Conservation (phyloP, 1,284 basidiomycete species). For the Irpex rosettiformis region DNA sequence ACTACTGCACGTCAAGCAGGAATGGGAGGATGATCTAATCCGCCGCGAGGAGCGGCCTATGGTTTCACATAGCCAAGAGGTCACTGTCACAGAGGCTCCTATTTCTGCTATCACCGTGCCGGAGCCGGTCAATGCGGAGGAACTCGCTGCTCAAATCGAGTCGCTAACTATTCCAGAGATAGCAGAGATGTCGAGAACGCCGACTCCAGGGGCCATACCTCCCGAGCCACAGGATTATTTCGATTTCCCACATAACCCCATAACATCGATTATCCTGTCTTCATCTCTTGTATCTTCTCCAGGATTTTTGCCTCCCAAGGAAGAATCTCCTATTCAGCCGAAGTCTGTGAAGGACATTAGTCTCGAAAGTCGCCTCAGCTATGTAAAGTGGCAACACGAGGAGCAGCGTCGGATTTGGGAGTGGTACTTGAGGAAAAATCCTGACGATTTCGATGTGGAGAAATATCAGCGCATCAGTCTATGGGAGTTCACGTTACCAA, state of each 20-base stretch:
- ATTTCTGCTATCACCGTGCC: conserved; percentile 19
- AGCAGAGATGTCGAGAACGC: conserved; percentile 44
- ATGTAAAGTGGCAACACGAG: conserved; percentile 75
- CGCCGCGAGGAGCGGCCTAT: conserved; percentile 65
- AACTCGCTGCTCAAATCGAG: conserved; percentile 70
- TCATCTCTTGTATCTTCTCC: conserved; percentile 23
- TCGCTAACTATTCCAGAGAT: conserved; percentile 41
- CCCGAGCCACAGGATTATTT: conserved; percentile 38
- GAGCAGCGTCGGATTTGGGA: conserved; percentile 89
- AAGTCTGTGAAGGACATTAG: conserved; percentile 60
- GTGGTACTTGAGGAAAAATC: conserved; percentile 83
- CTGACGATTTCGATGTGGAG: conserved; percentile 84
- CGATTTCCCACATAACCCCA: conserved; percentile 32
- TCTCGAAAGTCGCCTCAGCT: conserved; percentile 66
- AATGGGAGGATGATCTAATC: conserved; percentile 84
- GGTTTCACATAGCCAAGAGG: conserved; percentile 41
- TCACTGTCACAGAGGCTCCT: conserved; percentile 33
- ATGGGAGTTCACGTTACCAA: conserved; percentile 73
- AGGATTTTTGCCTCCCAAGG: conserved; percentile 23
- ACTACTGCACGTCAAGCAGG: conserved; percentile 61
- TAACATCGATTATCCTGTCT: conserved; percentile 21
- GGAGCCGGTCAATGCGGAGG: conserved; percentile 37
- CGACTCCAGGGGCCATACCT: conserved; percentile 31
- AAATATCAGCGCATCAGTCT: conserved; percentile 89
- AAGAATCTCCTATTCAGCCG: conserved; percentile 41